A percentile compares a stretch with the other conserved stretches of the same genome.
Evolutionary conservation across 179 eudicot species (phyloP).

Genomic region (Beta lomatogona): DNA sequence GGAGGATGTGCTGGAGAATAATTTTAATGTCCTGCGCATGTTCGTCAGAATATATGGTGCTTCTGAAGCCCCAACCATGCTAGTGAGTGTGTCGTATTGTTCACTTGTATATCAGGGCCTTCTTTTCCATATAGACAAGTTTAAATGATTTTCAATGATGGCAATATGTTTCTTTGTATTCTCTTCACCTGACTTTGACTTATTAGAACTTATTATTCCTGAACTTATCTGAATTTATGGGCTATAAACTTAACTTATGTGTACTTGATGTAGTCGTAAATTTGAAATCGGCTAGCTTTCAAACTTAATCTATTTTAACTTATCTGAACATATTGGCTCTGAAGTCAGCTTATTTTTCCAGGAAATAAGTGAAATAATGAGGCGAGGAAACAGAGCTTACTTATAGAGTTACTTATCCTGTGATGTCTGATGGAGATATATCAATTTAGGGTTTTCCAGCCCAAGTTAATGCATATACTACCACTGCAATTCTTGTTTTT

Average conservation of each 20-base stretch:
- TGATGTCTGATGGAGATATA: neutral
- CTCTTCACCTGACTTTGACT: too few species aligned
- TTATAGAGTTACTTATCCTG: neutral
- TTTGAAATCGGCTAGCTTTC: too few species aligned
- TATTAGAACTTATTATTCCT: too few species aligned
- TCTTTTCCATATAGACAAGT: neutral
- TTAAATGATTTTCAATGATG: neutral
- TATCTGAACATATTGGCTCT: too few species aligned
- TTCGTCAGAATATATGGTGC: conserved; percentile 76
- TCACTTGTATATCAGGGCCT: neutral
- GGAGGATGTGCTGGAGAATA: conserved; percentile 90
- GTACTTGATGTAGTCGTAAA: too few species aligned
- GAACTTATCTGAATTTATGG: too few species aligned
- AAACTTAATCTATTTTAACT: too few species aligned
- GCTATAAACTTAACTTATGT: too few species aligned
- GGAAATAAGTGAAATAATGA: too few species aligned
- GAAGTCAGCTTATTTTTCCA: too few species aligned
- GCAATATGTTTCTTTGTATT: neutral
- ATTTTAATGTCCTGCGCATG: conserved; percentile 87
- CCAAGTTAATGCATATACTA: neutral
- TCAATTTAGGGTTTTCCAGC: neutral
- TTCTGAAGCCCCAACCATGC: conserved; percentile 66
- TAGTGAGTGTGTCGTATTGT: conserved; percentile 48
- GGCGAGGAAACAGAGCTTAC: too few species aligned
- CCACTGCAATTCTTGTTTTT: neutral